Evolutionary conservation across 208 protist species (phyloP).

Genomic region (Tritrichomonas musculus): DNA sequence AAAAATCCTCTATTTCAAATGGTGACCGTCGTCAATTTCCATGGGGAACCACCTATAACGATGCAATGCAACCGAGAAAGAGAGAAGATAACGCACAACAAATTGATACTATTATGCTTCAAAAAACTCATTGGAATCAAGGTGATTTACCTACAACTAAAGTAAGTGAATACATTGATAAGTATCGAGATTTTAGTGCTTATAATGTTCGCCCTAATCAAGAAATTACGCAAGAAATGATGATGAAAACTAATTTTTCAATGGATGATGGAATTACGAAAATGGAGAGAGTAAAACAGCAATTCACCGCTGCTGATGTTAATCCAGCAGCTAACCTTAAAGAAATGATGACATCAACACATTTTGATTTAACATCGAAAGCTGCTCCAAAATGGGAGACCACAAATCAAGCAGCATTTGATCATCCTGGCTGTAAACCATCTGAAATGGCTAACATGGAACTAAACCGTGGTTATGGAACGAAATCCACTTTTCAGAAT

Average conservation of each 20-base stretch:
- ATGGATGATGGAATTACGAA: neutral
- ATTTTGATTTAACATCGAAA: neutral
- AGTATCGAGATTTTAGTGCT: neutral
- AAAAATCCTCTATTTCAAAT: neutral
- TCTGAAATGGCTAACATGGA: neutral
- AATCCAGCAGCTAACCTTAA: neutral
- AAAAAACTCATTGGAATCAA: neutral
- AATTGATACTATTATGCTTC: conserved; percentile 3
- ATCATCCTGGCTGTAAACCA: neutral
- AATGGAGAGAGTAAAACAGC: no score
- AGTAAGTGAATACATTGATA: neutral
- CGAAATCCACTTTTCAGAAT: neutral
- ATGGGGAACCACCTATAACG: neutral
- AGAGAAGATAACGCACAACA: neutral
- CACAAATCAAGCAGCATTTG: neutral
- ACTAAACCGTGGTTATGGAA: neutral
- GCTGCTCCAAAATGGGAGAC: conserved; percentile 9
- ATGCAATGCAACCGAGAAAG: neutral
- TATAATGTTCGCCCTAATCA: neutral
- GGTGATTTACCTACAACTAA: neutral
- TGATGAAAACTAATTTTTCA: conserved; percentile 17
- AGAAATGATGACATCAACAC: neutral
- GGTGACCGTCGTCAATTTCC: neutral
- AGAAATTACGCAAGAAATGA: neutral
- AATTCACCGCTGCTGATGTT: neutral